Evolutionary conservation across 106 monocot genomes (phyloP), one percentile per base, ranked within the genome.

Genomic region (Chionographis japonica): DNA sequence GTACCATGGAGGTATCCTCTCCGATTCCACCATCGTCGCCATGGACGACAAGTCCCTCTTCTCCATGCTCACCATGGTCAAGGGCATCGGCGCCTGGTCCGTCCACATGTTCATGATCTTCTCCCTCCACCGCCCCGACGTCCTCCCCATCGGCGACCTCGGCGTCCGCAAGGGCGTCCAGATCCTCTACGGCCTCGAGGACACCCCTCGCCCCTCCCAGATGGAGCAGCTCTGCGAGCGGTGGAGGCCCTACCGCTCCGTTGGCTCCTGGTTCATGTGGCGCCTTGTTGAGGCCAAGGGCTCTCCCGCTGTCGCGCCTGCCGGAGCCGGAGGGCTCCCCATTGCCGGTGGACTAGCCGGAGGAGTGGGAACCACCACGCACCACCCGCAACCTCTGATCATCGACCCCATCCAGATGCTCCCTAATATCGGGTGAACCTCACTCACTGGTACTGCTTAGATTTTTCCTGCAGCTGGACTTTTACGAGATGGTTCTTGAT

Each of bases 71-170:
- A 94, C 86, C 58, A 85, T 83, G 90, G 94, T 94, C 60, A 90
- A 90, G 72, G 94, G 94, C 36, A 94, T 94, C 54, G 94, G 94
- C 8, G 79, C 94, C n/a, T 94, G 94, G 94, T 84, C 86, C 7
- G 87, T 94, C 15, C 94, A 94, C 66, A 94, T 94, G 94, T 94
- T 94, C 73, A 94, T 94, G 94, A 90, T 94, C 60, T 90, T 90
- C 78, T 87, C 89, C 27, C 82, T 94, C 19, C 86, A 84, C 56
- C 71, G 84, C 7, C 78, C 78, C 0, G 79, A 84, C 36, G 78
- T 79, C 4, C 75, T 79, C 8, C 84, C 84, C 0, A 75, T 79
- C 11, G 72, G 75, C 8, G 83, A 83, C 40, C 63, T 83, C n/a
- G 83, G 78, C 2, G 74, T 83, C 20, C 68, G 83, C 62, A 83